Evolutionary conservation across 225 moss, liverwort and hornwort genomes (phyloP).

Genomic region (Pseudisothecium myosuroides): DNA sequence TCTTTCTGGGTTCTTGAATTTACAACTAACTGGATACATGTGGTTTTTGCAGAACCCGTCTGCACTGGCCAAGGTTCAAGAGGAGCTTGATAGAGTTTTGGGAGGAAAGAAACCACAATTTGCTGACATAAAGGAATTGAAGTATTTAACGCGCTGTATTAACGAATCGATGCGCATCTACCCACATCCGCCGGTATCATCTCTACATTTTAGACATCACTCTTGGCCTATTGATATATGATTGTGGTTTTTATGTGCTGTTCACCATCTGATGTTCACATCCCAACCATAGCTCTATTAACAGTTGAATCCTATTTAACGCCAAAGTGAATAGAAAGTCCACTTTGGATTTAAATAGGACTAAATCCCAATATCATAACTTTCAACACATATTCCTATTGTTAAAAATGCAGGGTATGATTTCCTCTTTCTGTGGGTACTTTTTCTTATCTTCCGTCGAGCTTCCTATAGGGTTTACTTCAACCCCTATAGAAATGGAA

Average conservation of each 20-base stretch:
- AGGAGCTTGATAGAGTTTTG: slow-evolving; percentile 79
- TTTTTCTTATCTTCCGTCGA: not conserved
- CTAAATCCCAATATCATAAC: not conserved
- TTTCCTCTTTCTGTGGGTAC: not conserved
- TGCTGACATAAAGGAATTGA: slow-evolving; percentile 74
- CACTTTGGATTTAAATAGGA: not conserved
- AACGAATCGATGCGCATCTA: slow-evolving; percentile 99
- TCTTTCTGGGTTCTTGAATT: not conserved
- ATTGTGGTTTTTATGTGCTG: not conserved
- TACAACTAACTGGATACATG: not conserved
- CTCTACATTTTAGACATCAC: not conserved
- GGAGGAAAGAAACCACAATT: slow-evolving; percentile 71
- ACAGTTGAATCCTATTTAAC: not conserved
- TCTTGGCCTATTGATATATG: not conserved
- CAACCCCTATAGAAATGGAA: not conserved
- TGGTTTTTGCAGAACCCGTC: slow-evolving; percentile 54
- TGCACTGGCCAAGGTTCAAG: slow-evolving; percentile 68
- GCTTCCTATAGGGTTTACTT: not conserved
- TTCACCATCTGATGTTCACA: not conserved
- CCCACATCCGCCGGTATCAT: slow-evolving; percentile 89
- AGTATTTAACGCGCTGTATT: slow-evolving; percentile 91
- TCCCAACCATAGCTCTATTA: not conserved
- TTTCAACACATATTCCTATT: not conserved
- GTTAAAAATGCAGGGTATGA: not conserved
- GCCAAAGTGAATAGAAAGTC: not conserved